Percentiles rank a stretch among this genome's conserved stretches.
phyloP scores from a whole-genome alignment of 2,329 filamentous ascomycete species.

The Coniochaeta sp. region DNA sequence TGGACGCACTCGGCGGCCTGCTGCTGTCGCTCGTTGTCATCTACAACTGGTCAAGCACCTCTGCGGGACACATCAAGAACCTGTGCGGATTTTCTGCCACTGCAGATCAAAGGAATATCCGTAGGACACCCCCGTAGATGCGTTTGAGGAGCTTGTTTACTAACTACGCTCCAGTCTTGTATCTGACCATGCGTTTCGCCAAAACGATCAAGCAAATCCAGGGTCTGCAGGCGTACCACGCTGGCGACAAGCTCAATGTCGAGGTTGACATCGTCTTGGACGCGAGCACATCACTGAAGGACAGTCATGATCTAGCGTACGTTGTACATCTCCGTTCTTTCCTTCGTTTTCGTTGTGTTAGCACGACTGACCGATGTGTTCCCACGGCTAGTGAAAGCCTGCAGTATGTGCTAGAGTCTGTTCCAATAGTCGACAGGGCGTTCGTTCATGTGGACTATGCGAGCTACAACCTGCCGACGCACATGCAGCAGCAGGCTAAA shows the following conservation, averaged over 20 bases:
- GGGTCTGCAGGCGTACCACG: slow-evolving; percentile 76
- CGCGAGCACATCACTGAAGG: slow-evolving; percentile 64
- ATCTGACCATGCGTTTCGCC: slow-evolving; percentile 90
- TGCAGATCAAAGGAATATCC: slow-evolving; percentile 73
- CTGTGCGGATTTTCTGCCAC: slow-evolving; percentile 71
- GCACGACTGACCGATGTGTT: neutral
- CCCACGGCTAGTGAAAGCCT: slow-evolving; percentile 52
- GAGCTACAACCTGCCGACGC: slow-evolving; percentile 53
- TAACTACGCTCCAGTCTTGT: slow-evolving; percentile 47
- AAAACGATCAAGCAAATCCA: slow-evolving; percentile 82
- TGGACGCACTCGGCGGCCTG: slow-evolving; percentile 72
- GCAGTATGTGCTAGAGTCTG: slow-evolving; percentile 78
- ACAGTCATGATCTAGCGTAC: slow-evolving; percentile 68
- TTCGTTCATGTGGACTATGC: slow-evolving; percentile 63
- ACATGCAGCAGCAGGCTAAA: slow-evolving; percentile 37
- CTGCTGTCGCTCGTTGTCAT: slow-evolving; percentile 74
- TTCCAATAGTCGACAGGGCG: slow-evolving; percentile 68
- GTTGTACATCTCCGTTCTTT: slow-evolving; percentile 1
- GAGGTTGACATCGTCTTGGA: slow-evolving; percentile 78
- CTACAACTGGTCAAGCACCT: slow-evolving; percentile 68
- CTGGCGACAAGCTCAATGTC: slow-evolving; percentile 77
- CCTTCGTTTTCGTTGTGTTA: neutral
- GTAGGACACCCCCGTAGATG: slow-evolving; percentile 16
- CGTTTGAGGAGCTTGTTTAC: neutral
- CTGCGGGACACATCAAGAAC: slow-evolving; percentile 70